phyloP scores from a whole-genome alignment of 345 rosid genomes.

The Brassica rapa region DNA sequence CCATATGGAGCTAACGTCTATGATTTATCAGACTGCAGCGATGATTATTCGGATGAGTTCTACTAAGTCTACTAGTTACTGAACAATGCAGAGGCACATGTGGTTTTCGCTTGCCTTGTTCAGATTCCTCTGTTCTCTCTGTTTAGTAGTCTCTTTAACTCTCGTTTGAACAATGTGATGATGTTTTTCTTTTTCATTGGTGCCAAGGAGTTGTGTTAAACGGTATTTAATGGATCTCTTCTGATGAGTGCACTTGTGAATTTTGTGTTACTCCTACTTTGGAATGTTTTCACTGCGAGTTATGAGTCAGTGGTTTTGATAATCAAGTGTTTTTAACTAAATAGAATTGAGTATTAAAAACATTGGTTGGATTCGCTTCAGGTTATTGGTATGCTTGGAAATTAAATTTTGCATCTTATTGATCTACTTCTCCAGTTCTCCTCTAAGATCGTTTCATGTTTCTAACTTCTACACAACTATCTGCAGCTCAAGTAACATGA shows the following conservation, averaged over 20 bases:
- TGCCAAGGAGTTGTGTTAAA: neutral
- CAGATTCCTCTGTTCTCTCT: neutral
- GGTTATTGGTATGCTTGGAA: neutral
- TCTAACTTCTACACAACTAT: neutral
- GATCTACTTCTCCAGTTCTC: neutral
- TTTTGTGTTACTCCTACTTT: neutral
- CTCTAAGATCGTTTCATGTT: neutral
- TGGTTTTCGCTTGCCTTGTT: neutral
- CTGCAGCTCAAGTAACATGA: conserved; percentile 52
- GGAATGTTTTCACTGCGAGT: neutral
- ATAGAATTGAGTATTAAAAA: neutral
- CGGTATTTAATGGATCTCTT: neutral
- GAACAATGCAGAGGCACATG: neutral
- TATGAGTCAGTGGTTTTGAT: neutral
- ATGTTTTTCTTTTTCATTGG: neutral
- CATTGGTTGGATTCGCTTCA: neutral
- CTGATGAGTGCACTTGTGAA: neutral
- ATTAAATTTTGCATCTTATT: neutral
- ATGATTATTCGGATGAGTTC: neutral
- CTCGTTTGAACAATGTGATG: neutral
- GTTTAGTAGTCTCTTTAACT: neutral
- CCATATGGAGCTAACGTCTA: neutral
- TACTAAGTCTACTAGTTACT: neutral
- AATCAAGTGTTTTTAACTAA: neutral
- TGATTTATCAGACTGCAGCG: neutral